Evolutionary conservation across 805 yeast genomes (phyloP), one percentile per base, ranked within the genome.

Genomic region (Ogataea siamensis): DNA sequence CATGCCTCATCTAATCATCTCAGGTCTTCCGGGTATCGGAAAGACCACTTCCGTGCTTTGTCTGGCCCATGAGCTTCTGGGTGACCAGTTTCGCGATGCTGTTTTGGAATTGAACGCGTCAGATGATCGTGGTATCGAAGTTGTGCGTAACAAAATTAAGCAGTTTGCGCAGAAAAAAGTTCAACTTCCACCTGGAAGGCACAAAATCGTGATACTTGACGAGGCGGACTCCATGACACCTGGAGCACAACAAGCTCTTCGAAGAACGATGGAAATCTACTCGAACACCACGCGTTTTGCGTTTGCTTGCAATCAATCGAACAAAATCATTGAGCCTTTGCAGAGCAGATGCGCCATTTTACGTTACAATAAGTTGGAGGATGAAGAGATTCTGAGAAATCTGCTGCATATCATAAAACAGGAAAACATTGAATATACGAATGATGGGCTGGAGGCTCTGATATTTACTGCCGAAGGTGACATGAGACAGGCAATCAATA

Each of bases 211-310:
- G 49, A 91, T 93, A 37, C 66, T 93, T 47, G 99, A 91, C 62
- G 99, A 88, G 63, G 97, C 96, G 0, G 97, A 88, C 58, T 82
- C 93, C 9, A 88, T 88, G 97, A 88, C 97, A 0, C 87, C 95
- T 0, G 96, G 95, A 25, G 96, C 97, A 2, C 97, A 88, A 60
- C 95, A 87, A 59, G 97, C 97, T 0, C 66, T 89, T 52, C 74
- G 97, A 62, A 74, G 97, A 57, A 88, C 96, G 1, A 88, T 88
- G 98, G 98, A 89, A 57, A 73, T 91, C 20, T 91, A 87, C 56
- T 84, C 97, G n/a, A 83, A 84, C 58, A 83, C 97, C 5, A 93
- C 99, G 6, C 74, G 99, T 53, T 93, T 93, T 68, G 97, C 96
- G n/a, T 93, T 93, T 67, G 97, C 98, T 0, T 93, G 99, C 66